phyloP scores from a whole-genome alignment of 352 stramenopile species.

The Phytophthora europaea region DNA sequence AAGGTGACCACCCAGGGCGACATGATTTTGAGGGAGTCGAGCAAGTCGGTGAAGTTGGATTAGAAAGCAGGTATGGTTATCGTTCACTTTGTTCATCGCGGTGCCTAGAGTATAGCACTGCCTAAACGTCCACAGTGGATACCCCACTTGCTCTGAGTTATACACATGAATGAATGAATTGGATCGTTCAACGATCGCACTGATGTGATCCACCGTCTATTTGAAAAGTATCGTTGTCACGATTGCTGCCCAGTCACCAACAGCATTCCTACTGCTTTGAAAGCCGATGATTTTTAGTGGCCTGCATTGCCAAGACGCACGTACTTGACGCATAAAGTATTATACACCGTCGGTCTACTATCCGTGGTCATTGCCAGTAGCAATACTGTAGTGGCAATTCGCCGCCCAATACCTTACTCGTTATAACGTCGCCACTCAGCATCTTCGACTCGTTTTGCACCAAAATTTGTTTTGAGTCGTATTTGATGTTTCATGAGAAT shows the following conservation, averaged over 20 bases:
- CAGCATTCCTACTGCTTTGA: no score
- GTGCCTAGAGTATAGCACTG: not conserved
- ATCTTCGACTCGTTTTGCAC: constrained; percentile 1
- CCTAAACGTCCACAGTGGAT: not conserved
- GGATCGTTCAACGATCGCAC: not conserved
- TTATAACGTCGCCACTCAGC: not conserved
- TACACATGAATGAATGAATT: not conserved
- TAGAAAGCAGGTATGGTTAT: not conserved
- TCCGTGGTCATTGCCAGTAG: no score
- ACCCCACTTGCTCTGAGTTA: not conserved
- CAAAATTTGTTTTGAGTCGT: not conserved
- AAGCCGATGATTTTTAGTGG: no score
- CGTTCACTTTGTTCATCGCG: not conserved
- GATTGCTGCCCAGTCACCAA: no score
- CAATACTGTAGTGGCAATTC: no score
- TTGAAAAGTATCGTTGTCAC: no score
- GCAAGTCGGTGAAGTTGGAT: not conserved
- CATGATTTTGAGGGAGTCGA: not conserved
- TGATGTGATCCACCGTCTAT: no score
- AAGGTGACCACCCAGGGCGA: constrained; percentile 7
- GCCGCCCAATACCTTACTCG: not conserved
- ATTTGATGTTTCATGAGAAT: constrained; percentile 9
- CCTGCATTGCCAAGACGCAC: no score
- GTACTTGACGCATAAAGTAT: no score
- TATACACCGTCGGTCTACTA: no score